These are phyloP conservation scores for Populus davidiana DNA, from an alignment of 345 rosid genomes.

Conservation along the genomic window DNA sequence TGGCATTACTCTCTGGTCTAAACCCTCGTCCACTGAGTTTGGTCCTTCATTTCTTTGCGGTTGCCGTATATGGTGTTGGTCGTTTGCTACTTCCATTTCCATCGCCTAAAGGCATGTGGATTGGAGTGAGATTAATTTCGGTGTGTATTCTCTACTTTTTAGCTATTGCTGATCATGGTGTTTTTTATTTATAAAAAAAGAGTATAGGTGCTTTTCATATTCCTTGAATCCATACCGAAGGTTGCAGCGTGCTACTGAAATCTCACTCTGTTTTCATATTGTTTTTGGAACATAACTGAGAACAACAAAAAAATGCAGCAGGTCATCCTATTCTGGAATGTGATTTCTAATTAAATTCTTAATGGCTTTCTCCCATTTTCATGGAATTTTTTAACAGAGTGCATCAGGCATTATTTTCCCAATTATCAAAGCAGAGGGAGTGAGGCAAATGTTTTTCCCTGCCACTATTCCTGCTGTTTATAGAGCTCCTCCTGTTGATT, in stretches of 20 bases:
- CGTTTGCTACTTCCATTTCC: constrained; percentile 21
- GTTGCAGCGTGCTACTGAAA: too few relatives aligned
- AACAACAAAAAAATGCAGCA: too few relatives aligned
- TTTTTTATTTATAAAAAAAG: neutral
- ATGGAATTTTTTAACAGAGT: constrained; percentile 3
- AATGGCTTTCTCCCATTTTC: neutral
- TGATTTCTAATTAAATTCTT: neutral
- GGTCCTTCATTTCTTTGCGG: constrained; percentile 21
- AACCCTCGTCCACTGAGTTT: constrained; percentile 19
- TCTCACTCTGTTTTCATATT: too few relatives aligned
- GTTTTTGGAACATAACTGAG: too few relatives aligned
- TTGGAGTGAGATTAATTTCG: constrained; percentile 18
- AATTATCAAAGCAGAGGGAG: constrained; percentile 22
- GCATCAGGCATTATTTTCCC: constrained; percentile 22
- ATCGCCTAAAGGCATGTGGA: constrained; percentile 16
- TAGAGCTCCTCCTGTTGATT: constrained; percentile 12
- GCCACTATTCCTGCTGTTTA: constrained; percentile 14
- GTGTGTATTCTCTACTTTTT: neutral
- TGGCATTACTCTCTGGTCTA: constrained; percentile 21
- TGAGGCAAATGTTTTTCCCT: constrained; percentile 23
- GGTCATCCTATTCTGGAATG: too few relatives aligned
- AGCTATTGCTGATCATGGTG: neutral
- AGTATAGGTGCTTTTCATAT: too few relatives aligned
- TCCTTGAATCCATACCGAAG: too few relatives aligned
- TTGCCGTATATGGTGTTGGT: constrained; percentile 22